These are phyloP conservation scores for Hypoxylon lienhwacheense DNA, from an alignment of 495 filamentous ascomycete genomes.

Conservation along the genomic window DNA sequence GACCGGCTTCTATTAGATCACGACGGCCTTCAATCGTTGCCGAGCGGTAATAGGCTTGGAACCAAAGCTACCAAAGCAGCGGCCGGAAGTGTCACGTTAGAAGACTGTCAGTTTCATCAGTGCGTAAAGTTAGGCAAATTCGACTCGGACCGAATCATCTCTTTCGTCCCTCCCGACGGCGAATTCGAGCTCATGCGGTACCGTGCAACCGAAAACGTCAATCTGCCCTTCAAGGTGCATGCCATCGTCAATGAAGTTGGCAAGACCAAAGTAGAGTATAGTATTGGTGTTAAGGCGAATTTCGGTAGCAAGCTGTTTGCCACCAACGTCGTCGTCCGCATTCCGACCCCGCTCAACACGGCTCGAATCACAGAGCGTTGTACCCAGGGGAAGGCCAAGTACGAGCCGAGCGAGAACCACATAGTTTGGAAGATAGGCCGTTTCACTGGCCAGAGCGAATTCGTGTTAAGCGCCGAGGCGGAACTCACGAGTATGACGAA, in stretches of 20 bases:
- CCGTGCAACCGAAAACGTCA: constrained; percentile 99
- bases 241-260: constrained; percentile 97
- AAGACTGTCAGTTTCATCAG: constrained; percentile 99
- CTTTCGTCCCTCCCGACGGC: constrained; percentile 95
- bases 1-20: constrained; percentile 90
- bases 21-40: constrained; percentile 64
- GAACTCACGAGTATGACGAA: constrained; percentile 95
- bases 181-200: constrained; percentile 99
- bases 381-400: constrained; percentile 94
- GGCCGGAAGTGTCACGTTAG: constrained; percentile 91
- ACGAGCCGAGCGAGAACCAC: constrained; percentile 96
- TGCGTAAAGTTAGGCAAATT: constrained; percentile 98
- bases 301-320: constrained; percentile 96
- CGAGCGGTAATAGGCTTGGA: constrained; percentile 68
- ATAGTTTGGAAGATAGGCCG: constrained; percentile 99
- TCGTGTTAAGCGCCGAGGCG: constrained; percentile 90
- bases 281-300: constrained; percentile 95
- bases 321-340: constrained; percentile 93
- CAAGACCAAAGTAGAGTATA: constrained; percentile 98
- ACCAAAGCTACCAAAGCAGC: constrained; percentile 92
- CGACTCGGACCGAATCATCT: constrained; percentile 96
- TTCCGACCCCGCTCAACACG: constrained; percentile 96
- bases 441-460: constrained; percentile 95
- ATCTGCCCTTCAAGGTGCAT: constrained; percentile 97
- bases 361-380: constrained; percentile 92